A percentile compares a stretch with the other conserved stretches of the same genome.
phyloP scores from a whole-genome alignment of 2,329 filamentous ascomycete species.

The Fusarium liriodendri region DNA sequence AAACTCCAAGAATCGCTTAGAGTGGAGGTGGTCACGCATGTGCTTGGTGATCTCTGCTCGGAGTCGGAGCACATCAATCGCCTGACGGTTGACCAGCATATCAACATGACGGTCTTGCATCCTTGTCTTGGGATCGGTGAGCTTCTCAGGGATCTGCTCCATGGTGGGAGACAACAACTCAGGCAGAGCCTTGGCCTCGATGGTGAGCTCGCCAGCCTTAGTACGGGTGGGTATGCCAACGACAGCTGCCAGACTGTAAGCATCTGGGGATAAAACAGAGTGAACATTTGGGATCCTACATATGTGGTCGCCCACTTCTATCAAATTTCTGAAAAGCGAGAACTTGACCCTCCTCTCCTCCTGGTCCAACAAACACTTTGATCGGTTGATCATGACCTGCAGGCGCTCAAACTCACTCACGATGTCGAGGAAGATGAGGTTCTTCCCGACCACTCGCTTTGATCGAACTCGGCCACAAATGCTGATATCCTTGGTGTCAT shows the following conservation, averaged over 20 bases:
- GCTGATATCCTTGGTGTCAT: conserved; percentile 44
- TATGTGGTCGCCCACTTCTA: conserved; percentile 86
- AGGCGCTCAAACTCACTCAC: conserved; percentile 77
- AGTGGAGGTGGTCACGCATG: conserved; percentile 79
- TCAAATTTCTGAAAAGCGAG: conserved; percentile 71
- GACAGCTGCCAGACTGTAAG: conserved; percentile 64
- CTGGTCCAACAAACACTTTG: conserved; percentile 54
- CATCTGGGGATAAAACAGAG: conserved; percentile 29
- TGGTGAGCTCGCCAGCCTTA: conserved; percentile 78
- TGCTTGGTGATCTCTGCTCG: conserved; percentile 80
- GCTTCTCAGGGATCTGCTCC: conserved; percentile 78
- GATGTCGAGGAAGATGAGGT: conserved; percentile 87
- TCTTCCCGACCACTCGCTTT: conserved; percentile 77
- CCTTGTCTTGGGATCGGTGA: conserved; percentile 77
- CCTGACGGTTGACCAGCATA: conserved; percentile 78
- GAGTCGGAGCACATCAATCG: conserved; percentile 76
- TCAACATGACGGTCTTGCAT: conserved; percentile 86
- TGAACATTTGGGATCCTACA: conserved; percentile 65
- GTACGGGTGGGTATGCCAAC: conserved; percentile 78
- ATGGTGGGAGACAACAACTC: conserved; percentile 80
- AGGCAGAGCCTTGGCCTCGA: conserved; percentile 76
- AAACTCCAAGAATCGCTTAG: conserved; percentile 83
- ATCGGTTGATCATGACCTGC: conserved; percentile 81
- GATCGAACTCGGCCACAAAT: conserved; percentile 76
- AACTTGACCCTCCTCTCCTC: conserved; percentile 57